Evolutionary conservation across 768 basidiomycete species (phyloP).

Genomic region (Tremella fuciformis): DNA sequence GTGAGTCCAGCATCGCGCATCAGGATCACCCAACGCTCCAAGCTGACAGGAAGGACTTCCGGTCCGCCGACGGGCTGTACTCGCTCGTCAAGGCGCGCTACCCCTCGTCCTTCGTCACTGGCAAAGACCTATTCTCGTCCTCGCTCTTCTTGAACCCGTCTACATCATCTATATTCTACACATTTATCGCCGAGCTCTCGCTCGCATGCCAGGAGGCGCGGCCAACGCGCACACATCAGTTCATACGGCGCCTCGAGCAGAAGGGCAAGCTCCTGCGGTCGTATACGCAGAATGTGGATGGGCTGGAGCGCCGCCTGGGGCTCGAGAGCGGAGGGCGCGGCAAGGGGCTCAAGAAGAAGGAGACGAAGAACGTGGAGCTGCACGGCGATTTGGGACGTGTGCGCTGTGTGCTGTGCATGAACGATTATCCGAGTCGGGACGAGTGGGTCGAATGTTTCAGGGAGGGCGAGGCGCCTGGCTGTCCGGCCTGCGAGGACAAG

Average conservation of each 20-base stretch:
- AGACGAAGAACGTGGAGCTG: slow-evolving; percentile 83
- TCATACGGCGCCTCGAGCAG: slow-evolving; percentile 76
- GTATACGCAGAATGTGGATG: slow-evolving; percentile 98
- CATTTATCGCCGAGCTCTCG: slow-evolving; percentile 86
- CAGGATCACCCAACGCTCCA: background rate
- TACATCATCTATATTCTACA: slow-evolving; percentile 86
- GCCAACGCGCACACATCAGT: slow-evolving; percentile 81
- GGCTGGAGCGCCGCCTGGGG: slow-evolving; percentile 77
- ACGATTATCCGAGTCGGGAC: slow-evolving; percentile 67
- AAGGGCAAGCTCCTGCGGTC: slow-evolving; percentile 82
- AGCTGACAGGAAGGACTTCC: slow-evolving; percentile 72
- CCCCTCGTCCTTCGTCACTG: slow-evolving; percentile 78
- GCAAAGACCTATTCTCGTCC: slow-evolving; percentile 92
- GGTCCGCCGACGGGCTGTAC: slow-evolving; percentile 89
- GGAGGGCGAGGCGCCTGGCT: slow-evolving; percentile 72
- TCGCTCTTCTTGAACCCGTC: slow-evolving; percentile 80
- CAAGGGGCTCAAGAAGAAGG: slow-evolving; percentile 63
- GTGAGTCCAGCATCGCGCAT: slow-evolving; percentile 57
- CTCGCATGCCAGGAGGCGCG: slow-evolving; percentile 64
- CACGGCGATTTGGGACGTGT: slow-evolving; percentile 93
- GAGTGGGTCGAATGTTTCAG: slow-evolving; percentile 66
- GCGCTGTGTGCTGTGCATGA: slow-evolving; percentile 79
- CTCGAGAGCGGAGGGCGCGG: slow-evolving; percentile 67
- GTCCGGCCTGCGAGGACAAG: slow-evolving; percentile 76
- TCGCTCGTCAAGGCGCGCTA: slow-evolving; percentile 81